phyloP scores from a whole-genome alignment of 108 stramenopile species.

The Cyclotella choctawhatcheeana region DNA sequence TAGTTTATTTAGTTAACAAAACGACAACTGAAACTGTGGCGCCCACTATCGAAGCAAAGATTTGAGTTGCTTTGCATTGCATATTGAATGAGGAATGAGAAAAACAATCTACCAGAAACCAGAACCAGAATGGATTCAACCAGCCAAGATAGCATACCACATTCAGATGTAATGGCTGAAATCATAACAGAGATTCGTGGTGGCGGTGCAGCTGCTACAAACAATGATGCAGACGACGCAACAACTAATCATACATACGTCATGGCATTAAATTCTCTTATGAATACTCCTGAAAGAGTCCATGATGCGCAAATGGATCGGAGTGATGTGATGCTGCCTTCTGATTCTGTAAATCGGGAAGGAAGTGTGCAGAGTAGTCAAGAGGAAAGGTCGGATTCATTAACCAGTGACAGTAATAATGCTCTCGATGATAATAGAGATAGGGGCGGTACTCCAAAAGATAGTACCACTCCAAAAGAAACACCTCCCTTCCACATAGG shows the following conservation, averaged over 20 bases:
- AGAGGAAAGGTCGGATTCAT: background rate
- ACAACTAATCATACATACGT: background rate
- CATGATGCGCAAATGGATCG: background rate
- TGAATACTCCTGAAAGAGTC: background rate
- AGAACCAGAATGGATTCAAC: no score
- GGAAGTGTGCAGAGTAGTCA: background rate
- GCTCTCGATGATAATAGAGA: background rate
- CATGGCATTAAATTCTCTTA: conserved; percentile 5
- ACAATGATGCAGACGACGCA: background rate
- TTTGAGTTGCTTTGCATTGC: no score
- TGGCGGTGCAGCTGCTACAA: background rate
- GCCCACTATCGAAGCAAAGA: no score
- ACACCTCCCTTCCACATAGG: conserved; percentile 34
- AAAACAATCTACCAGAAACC: no score
- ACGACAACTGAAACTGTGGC: no score
- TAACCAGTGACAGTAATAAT: conserved; percentile 1
- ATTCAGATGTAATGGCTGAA: background rate
- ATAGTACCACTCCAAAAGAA: background rate
- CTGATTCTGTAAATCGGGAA: background rate
- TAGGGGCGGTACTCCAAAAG: background rate
- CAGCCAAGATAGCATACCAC: no score
- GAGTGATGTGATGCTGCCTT: background rate
- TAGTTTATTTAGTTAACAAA: no score
- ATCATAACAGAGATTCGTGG: background rate
- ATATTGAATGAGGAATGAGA: no score